These are phyloP conservation scores for Pneumocystis murina DNA, from an alignment of 1,139 yeast genomes.

Conservation along the genomic window DNA sequence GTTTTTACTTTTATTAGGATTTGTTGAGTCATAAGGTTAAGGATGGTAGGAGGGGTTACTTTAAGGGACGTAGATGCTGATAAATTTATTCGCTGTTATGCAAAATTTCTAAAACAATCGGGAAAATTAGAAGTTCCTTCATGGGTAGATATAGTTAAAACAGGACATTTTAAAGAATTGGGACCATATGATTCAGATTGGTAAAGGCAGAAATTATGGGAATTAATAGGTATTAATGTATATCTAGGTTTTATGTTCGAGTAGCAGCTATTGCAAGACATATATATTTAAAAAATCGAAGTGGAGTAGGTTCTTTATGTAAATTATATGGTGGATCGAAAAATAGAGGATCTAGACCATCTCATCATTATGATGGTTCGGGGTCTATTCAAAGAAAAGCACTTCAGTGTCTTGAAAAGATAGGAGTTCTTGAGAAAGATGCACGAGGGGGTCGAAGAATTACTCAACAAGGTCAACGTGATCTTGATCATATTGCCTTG, in stretches of 20 bases:
- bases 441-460: conserved; percentile 99
- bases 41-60: conserved; percentile 4
- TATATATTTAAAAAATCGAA: conserved; percentile 98
- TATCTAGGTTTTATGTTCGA: conserved; percentile 33
- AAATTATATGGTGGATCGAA: conserved; percentile 98
- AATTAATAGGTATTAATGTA: not conserved
- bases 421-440: conserved; percentile 91
- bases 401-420: conserved; percentile 94
- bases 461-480: conserved; percentile 99
- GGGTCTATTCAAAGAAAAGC: conserved; percentile 99
- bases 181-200: conserved; percentile 98
- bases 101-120: conserved; percentile 99
- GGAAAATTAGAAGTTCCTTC: conserved; percentile 92
- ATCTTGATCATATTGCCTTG: conserved; percentile 99
- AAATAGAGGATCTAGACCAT: conserved; percentile 99
- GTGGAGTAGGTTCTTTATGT: conserved; percentile 99
- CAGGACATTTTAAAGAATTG: conserved; percentile 96
- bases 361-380: conserved; percentile 97
- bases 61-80: conserved; percentile 99
- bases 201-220: conserved; percentile 3
- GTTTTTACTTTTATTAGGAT: too few relatives aligned
- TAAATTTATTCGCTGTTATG: conserved; percentile 98
- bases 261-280: conserved; percentile 99
- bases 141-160: conserved; percentile 98
- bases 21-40: too few relatives aligned